Evolutionary conservation across 1,284 basidiomycete species (phyloP).

Genomic region (Melampsora americana): DNA sequence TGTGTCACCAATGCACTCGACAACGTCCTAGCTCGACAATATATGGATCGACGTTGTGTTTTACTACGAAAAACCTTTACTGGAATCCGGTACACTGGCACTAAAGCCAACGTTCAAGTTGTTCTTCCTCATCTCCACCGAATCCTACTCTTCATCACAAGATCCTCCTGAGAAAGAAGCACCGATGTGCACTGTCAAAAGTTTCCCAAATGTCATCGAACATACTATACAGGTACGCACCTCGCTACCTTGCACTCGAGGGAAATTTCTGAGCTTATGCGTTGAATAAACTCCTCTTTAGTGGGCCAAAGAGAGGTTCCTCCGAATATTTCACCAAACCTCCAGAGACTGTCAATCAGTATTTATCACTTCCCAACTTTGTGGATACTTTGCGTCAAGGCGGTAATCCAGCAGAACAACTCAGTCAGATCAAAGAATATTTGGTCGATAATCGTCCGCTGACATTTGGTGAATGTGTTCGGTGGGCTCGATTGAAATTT

Average conservation of each 20-base stretch:
- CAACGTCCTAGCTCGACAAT: constrained; percentile 87
- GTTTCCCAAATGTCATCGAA: constrained; percentile 97
- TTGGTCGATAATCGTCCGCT: constrained; percentile 88
- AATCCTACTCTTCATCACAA: constrained; percentile 97
- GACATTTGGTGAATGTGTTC: constrained; percentile 94
- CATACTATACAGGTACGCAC: constrained; percentile 71
- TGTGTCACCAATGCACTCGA: constrained; percentile 99
- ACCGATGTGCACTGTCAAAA: constrained; percentile 97
- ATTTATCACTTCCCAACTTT: constrained; percentile 94
- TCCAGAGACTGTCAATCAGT: constrained; percentile 88
- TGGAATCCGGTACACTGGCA: constrained; percentile 97
- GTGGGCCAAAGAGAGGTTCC: constrained; percentile 94
- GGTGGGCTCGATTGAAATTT: constrained; percentile 94
- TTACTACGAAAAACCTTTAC: constrained; percentile 90
- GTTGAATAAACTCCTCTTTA: constrained; percentile 52
- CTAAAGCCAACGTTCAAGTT: constrained; percentile 97
- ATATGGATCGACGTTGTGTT: constrained; percentile 99
- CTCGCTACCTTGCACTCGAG: not conserved
- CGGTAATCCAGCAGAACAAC: constrained; percentile 82
- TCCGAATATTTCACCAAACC: constrained; percentile 92
- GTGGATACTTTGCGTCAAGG: constrained; percentile 86
- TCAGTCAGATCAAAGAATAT: constrained; percentile 84
- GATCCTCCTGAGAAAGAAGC: constrained; percentile 99
- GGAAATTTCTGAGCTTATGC: not conserved
- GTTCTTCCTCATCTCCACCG: constrained; percentile 90